Percentiles rank a stretch among this genome's conserved stretches.
These are phyloP conservation scores for Begonia peltatifolia DNA, from an alignment of 306 rosid genomes.

Conservation along the genomic window DNA sequence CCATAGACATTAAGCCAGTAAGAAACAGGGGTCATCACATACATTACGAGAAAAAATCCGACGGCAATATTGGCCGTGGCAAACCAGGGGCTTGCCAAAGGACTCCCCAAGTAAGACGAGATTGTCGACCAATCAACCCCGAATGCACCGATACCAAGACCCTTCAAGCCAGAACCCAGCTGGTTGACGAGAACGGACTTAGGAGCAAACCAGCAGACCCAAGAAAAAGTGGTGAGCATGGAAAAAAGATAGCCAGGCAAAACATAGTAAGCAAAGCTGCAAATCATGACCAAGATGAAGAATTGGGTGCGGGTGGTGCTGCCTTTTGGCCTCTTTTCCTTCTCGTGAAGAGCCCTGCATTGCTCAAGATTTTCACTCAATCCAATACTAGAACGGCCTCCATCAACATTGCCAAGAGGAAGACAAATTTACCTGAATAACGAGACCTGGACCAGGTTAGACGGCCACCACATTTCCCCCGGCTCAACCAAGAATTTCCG, in stretches of 20 bases:
- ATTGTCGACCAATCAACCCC: constrained; percentile 66
- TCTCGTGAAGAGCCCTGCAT: constrained; percentile 74
- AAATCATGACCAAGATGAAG: constrained; percentile 37
- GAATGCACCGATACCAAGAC: constrained; percentile 60
- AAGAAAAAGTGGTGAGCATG: constrained; percentile 49
- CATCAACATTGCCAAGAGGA: too few species aligned
- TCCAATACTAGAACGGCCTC: too few species aligned
- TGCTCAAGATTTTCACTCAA: not conserved
- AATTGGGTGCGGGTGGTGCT: constrained; percentile 38
- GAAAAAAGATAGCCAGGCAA: constrained; percentile 51
- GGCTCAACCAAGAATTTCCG: not conserved
- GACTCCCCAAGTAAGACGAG: constrained; percentile 58
- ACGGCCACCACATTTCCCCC: too few species aligned
- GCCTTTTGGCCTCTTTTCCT: constrained; percentile 36
- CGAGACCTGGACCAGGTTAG: too few species aligned
- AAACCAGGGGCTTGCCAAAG: constrained; percentile 77
- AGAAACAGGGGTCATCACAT: constrained; percentile 55
- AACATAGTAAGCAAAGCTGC: constrained; percentile 43
- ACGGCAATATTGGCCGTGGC: constrained; percentile 49
- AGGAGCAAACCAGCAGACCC: constrained; percentile 61
- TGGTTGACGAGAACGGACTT: constrained; percentile 51
- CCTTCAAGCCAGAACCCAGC: constrained; percentile 60
- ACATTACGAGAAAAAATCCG: constrained; percentile 45
- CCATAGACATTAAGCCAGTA: constrained; percentile 31
- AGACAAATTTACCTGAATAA: too few species aligned